Evolutionary conservation across 257 asterid species (phyloP), one percentile per base, ranked within the genome.

Genomic region (Penstemon newberryi): DNA sequence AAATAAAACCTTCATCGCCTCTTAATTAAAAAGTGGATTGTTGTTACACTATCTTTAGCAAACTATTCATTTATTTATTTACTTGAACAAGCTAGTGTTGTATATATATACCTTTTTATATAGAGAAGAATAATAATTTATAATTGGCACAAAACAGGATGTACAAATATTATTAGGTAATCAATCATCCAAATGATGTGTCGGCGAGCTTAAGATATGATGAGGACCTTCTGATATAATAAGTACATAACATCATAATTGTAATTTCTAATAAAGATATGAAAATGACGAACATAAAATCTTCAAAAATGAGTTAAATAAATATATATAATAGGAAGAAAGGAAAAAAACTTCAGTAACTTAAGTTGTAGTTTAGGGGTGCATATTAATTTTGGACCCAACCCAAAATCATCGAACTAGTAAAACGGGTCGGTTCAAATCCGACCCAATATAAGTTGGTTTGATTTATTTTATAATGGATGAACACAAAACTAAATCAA

Each of bases 101-200:
- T 72, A 56, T 54, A 36, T 72, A 56, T 54, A 36, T 70, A 36
- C 45, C 55, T n/a, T 15, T 74, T 67, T 67, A 42, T 38, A 36
- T 61, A 36, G 12, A 44, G 47, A 37, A 33, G 53, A 15, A 63
- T 10, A 53, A 46, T 45, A 54, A 62, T 59, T 55, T 74, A 46
- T 45, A 54, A 62, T 59, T 55, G 79, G 37, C 55, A 25, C 62
- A 47, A 61, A 54, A 61, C 38, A 58, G 51, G 71, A 63, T 33
- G 45, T 38, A 38, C 55, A 65, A 18, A 56, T 55, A 72, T 71
- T 64, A 71, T 71, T 64, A 46, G 66, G 54, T 44, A 56, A 71
- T 49, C 7, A 39, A 60, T 59, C 60, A 37, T 42, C 60, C 39
- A 38, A 63, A 44, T 25, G 52, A 42, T 38, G 47, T 46, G 50